Conservation (phyloP, 371 early-diverging fungal genomes). For the Apophysomyces trapeziformis region DNA sequence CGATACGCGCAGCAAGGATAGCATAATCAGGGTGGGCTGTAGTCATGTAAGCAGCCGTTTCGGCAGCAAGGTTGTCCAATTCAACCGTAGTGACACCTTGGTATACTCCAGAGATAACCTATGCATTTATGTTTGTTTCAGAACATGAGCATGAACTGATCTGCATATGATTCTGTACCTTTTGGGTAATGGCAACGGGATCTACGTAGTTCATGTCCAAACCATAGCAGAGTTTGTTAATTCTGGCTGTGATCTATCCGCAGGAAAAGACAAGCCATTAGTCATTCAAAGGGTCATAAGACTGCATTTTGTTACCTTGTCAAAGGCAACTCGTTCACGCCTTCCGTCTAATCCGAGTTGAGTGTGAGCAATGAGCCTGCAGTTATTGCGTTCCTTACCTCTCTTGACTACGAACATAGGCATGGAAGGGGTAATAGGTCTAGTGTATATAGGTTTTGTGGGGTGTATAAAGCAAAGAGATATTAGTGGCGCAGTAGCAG, state of each 20-base stretch:
- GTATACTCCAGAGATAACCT: constrained; percentile 85
- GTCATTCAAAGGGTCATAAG: background rate
- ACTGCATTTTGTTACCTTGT: constrained; percentile 59
- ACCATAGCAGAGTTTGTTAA: constrained; percentile 87
- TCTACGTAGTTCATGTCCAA: constrained; percentile 87
- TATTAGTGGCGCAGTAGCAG: constrained; percentile 11
- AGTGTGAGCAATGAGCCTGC: background rate
- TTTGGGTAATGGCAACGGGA: constrained; percentile 84
- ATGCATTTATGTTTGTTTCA: background rate
- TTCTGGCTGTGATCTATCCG: constrained; percentile 83
- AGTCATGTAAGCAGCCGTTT: constrained; percentile 90
- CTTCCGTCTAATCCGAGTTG: constrained; percentile 68
- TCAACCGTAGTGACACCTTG: constrained; percentile 91
- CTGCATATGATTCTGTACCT: constrained; percentile 47
- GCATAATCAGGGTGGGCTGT: constrained; percentile 95
- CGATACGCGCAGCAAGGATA: constrained; percentile 89
- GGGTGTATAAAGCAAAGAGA: constrained; percentile 7
- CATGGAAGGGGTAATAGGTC: constrained; percentile 3
- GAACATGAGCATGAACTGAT: background rate
- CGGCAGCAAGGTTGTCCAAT: constrained; percentile 90
- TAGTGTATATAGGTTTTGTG: background rate
- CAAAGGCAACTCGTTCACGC: constrained; percentile 84
- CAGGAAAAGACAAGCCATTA: background rate
- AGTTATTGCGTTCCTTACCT: constrained; percentile 44
- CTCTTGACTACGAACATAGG: constrained; percentile 79